Base-by-base conservation (phyloP, 2,329 filamentous ascomycete genomes). In the Meredithiella fracta region DNA sequence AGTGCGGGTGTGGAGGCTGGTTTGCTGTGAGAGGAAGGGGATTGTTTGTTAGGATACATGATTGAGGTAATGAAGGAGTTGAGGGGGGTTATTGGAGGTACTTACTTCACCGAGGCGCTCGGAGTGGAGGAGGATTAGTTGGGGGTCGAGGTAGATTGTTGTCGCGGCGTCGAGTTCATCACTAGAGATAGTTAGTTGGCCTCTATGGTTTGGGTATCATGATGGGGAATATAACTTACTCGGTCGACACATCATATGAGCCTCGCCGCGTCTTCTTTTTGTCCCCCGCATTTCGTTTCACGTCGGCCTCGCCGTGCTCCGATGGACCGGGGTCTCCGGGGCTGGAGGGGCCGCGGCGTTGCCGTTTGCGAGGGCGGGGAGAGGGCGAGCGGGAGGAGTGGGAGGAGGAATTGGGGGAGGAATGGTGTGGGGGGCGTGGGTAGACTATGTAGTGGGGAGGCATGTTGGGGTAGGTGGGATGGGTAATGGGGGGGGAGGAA, bases 71-170 rank as follows among this genome's bases (percentile, higher is more conserved):
- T 9, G 29, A 2, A 47, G n/a, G 8, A 34, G 38, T 26, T 6
- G 29, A 11, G 29, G 29, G 5, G 29, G 29, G 11, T 34, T 34
- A 34, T 5, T 34, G 29, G 11, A 34, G 29, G 5, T 14, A 50
- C 75, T 62, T 63, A 82, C 79, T 61, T 79, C 74, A 31, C 71
- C 70, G 29, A 70, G 69, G 60, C 73, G 73, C 60, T 75, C 71
- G 1, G 79, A 75, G 44, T 78, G 73, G 69, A 78, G 79, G 70
- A 79, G 76, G 51, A 83, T 66, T 56, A 77, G 66, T 62, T 82
- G 78, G 0, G 78, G 78, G 25, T 65, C 73, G 60, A 78, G 75
- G 1, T 83, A 70, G 40, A 81, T 71, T 9, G 73, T 7, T 20
- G 20, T 31, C 1, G 55, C 55, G 15, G 22, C 37, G 14, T 52